These are phyloP conservation scores for Bryopsis sp. DNA, from an alignment of 139 green algal species.

Conservation along the genomic window DNA sequence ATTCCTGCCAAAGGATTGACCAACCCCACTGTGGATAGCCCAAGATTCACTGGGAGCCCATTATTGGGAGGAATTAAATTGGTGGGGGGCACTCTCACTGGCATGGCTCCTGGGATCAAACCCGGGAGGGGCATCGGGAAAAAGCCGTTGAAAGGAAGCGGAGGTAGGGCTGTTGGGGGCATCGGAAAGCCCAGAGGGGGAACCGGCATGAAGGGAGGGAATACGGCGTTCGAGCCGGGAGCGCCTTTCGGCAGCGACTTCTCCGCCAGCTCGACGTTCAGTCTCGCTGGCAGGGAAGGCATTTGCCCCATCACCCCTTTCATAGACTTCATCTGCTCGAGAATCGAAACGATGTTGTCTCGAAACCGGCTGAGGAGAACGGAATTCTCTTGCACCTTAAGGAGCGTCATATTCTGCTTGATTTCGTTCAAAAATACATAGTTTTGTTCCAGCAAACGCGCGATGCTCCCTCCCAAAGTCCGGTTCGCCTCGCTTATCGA, in stretches of 20 bases:
- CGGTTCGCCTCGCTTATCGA: neutral
- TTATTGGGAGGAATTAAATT: too few relatives aligned
- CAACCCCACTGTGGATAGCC: too few relatives aligned
- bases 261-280: neutral
- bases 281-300: neutral
- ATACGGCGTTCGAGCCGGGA: neutral
- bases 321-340: neutral
- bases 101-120: neutral
- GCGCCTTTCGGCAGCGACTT: neutral
- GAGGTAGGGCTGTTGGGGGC: too few relatives aligned
- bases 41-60: too few relatives aligned
- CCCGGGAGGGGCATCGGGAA: neutral
- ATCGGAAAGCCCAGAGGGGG: neutral
- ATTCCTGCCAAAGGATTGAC: too few relatives aligned
- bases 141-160: neutral
- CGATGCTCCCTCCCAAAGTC: neutral
- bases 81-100: too few relatives aligned
- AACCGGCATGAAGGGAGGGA: neutral
- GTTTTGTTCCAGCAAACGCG: neutral
- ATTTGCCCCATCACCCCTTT: conserved; percentile 1
- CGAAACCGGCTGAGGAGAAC: neutral
- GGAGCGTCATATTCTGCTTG: neutral
- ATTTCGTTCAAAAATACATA: neutral
- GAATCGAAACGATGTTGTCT: neutral
- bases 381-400: neutral